Evolutionary conservation across 768 basidiomycete species (phyloP), one percentile per base, ranked within the genome.

Genomic region (Russula ochroleuca): DNA sequence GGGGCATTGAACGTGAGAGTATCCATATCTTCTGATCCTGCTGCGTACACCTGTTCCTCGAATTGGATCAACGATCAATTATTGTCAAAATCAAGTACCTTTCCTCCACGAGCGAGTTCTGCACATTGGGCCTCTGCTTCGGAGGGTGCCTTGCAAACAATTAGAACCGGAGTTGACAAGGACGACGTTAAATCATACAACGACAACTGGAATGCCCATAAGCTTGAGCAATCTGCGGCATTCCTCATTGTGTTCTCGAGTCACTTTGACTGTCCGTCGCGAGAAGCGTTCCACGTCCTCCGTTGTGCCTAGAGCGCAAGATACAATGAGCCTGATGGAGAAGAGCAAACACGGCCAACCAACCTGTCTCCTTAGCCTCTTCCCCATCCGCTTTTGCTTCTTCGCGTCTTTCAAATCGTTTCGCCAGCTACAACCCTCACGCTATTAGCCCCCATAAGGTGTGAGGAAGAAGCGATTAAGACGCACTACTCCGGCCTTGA

Each of bases 121-220:
- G 97, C 97, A 68, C 97, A 98, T 72, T 99, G 97, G 1, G 97
- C 97, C 73, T 99, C 97, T 7, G 97, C 97, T 78, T 99, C 97
- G 57, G 94, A 96, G 0, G 97, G 97, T 23, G 97, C 95, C 95
- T 98, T 66, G 8, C 13, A 56, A 33, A 47, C 7, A 57, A 45
- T 68, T 45, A 58, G 47, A 47, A 10, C 51, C 5, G 1, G 23
- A 51, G n/a, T n/a, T 45, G 28, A 45, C 57, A 43, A 55, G 4
- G 7, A 37, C 28, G 69, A 14, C 4, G 7, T 59, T n/a, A 41
- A 17, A 38, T 76, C 91, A 57, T 68, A 94, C 97, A 41, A 97
- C 79, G 56, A 98, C 86, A 54, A 92, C 90, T 4, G 97, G 97
- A 45, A 99, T 98, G 6, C 97, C 97, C 97, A 99, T 99, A 6